phyloP scores from a whole-genome alignment of 2,329 filamentous ascomycete species.

The Fragosphaeria purpurea region DNA sequence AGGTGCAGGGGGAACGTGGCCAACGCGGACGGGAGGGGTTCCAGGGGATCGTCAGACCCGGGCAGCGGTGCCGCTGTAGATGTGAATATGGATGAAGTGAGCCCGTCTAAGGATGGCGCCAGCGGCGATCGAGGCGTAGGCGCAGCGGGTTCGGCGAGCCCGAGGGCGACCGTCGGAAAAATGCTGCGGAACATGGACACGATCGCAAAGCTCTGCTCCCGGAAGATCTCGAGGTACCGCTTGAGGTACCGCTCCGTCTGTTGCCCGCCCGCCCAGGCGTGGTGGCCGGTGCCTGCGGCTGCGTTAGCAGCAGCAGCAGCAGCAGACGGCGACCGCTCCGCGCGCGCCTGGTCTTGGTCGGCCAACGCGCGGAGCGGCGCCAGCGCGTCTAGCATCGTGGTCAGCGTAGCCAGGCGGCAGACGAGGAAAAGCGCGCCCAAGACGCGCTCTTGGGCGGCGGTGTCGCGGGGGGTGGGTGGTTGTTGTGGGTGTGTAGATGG shows the following conservation, averaged over 20 bases:
- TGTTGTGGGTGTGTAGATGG: background rate
- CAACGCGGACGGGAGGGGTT: constrained; percentile 62
- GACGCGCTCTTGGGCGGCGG: constrained; percentile 46
- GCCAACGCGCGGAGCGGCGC: constrained; percentile 80
- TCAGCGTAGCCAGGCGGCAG: constrained; percentile 70
- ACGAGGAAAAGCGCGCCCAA: constrained; percentile 79
- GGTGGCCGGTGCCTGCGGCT: constrained; percentile 26
- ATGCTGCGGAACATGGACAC: constrained; percentile 91
- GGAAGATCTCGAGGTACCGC: constrained; percentile 92
- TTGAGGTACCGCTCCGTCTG: constrained; percentile 93
- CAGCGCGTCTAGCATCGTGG: constrained; percentile 70
- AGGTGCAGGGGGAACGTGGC: constrained; percentile 79
- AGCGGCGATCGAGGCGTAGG: background rate
- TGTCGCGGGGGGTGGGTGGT: constrained; percentile 8
- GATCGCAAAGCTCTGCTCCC: constrained; percentile 93
- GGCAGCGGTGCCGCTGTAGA: constrained; percentile 1
- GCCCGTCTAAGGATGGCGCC: too few relatives aligned
- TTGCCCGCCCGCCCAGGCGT: constrained; percentile 60
- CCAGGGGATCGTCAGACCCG: constrained; percentile 30
- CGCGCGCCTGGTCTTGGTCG: constrained; percentile 62
- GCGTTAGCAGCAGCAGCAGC: background rate
- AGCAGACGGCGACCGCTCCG: constrained; percentile 20
- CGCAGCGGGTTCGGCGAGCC: background rate
- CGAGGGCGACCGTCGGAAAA: constrained; percentile 42
- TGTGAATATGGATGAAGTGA: background rate